Percentiles rank a stretch among this genome's conserved stretches.
Conservation (phyloP, 2,329 filamentous ascomycete species). For the Diaporthe capsici region DNA sequence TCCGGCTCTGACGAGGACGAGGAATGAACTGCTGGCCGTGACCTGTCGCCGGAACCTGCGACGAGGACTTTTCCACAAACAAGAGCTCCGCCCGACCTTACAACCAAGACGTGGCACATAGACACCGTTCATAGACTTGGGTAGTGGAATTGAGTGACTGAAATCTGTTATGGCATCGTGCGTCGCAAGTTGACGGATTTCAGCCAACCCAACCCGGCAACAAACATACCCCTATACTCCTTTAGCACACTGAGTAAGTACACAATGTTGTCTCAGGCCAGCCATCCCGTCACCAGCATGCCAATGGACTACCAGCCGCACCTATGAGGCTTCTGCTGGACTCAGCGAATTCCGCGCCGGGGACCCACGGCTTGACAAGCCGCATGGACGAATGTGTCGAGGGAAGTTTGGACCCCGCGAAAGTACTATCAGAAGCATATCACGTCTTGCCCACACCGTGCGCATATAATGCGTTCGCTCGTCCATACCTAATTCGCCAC, state of each 20-base stretch:
- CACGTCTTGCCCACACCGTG: slow-evolving; percentile 19
- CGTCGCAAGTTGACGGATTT: background rate
- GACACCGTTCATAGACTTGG: background rate
- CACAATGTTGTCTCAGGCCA: background rate
- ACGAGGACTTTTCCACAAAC: background rate
- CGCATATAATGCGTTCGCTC: slow-evolving; percentile 4
- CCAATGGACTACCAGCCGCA: background rate
- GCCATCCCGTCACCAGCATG: slow-evolving; percentile 23
- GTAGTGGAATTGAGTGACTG: background rate
- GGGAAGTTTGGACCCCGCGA: slow-evolving; percentile 5
- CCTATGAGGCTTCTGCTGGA: background rate
- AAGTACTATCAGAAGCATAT: background rate
- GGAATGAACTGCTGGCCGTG: background rate
- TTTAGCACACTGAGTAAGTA: background rate
- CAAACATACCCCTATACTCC: background rate
- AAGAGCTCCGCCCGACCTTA: background rate
- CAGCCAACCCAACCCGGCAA: background rate
- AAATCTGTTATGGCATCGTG: background rate
- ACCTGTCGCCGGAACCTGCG: no score
- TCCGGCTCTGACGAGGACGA: slow-evolving; percentile 50
- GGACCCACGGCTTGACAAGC: background rate
- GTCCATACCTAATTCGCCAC: slow-evolving; percentile 6
- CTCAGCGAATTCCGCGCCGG: slow-evolving; percentile 15
- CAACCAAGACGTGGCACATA: background rate
- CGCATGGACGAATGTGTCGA: background rate